A percentile compares a stretch with the other conserved stretches of the same genome.
phyloP scores from a whole-genome alignment of 768 basidiomycete genomes.

The Omphalotus guepiniiformis region DNA sequence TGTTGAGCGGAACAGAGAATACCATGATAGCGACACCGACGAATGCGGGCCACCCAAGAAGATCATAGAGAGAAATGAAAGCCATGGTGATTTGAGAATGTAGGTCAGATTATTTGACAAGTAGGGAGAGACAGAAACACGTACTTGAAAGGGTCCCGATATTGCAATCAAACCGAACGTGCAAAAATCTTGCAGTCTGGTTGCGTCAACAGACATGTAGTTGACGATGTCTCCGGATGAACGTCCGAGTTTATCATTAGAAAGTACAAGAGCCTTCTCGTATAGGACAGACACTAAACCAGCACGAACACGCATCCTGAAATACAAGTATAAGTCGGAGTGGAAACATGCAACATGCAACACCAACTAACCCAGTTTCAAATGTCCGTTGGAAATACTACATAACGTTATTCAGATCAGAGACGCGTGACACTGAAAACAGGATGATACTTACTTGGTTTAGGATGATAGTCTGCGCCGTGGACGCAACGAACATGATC shows the following conservation, averaged over 20 bases:
- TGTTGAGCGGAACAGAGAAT: slow-evolving; percentile 74
- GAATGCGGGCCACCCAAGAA: slow-evolving; percentile 90
- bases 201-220: slow-evolving; percentile 85
- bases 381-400: slow-evolving; percentile 85
- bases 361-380: slow-evolving; percentile 53
- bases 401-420: slow-evolving; percentile 1
- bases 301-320: slow-evolving; percentile 86
- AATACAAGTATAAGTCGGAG: not conserved
- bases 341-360: not conserved
- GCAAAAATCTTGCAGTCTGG: slow-evolving; percentile 74
- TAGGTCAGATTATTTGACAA: not conserved
- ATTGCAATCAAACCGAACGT: slow-evolving; percentile 80
- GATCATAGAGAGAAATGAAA: slow-evolving; percentile 83
- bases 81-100: slow-evolving; percentile 69
- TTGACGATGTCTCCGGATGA: slow-evolving; percentile 93
- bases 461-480: slow-evolving; percentile 73
- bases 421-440: not conserved
- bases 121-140: not conserved
- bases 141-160: slow-evolving; percentile 55
- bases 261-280: slow-evolving; percentile 79
- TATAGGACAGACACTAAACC: slow-evolving; percentile 87
- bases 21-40: slow-evolving; percentile 88
- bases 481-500: slow-evolving; percentile 76
- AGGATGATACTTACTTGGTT: slow-evolving; percentile 55
- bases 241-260: slow-evolving; percentile 78